phyloP scores from a whole-genome alignment of 78 protist genomes.

The Monocercomonoides exilis region DNA sequence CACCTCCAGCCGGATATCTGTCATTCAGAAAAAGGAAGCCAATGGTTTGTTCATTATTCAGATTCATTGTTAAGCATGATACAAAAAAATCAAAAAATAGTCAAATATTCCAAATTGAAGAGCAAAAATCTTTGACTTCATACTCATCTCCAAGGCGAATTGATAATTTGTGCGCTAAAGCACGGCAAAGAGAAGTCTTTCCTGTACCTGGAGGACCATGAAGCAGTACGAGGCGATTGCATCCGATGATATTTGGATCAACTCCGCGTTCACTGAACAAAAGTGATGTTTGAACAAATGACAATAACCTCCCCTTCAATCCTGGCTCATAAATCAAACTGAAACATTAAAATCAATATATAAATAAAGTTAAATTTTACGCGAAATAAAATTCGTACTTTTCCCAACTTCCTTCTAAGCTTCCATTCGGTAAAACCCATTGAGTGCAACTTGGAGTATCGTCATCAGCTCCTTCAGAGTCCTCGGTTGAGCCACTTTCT shows the following conservation, averaged over 20 bases:
- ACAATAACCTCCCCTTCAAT: background rate
- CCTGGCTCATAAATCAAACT: conserved; percentile 22
- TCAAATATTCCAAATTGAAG: too few species aligned
- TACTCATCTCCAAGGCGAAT: conserved; percentile 42
- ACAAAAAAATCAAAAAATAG: background rate
- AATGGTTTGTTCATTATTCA: too few species aligned
- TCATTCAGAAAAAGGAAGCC: too few species aligned
- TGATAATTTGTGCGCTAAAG: conserved; percentile 82
- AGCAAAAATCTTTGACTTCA: too few species aligned
- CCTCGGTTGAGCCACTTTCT: conserved; percentile 1
- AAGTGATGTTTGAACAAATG: conserved; percentile 6
- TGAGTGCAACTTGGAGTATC: conserved; percentile 1
- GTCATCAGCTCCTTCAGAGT: conserved; percentile 11
- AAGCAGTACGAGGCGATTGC: conserved; percentile 53
- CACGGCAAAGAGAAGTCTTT: conserved; percentile 69
- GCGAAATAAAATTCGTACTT: background rate
- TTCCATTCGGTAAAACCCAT: background rate
- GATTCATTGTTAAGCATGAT: too few species aligned
- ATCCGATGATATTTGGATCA: conserved; percentile 21
- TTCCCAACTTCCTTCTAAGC: conserved; percentile 11
- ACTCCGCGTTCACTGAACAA: conserved; percentile 12
- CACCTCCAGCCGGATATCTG: conserved; percentile 1
- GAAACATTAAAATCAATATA: too few species aligned
- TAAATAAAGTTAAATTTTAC: too few species aligned
- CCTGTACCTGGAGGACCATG: conserved; percentile 97